These are phyloP conservation scores for Rhizopogon vulgaris DNA, from an alignment of 768 basidiomycete genomes.

Conservation along the genomic window DNA sequence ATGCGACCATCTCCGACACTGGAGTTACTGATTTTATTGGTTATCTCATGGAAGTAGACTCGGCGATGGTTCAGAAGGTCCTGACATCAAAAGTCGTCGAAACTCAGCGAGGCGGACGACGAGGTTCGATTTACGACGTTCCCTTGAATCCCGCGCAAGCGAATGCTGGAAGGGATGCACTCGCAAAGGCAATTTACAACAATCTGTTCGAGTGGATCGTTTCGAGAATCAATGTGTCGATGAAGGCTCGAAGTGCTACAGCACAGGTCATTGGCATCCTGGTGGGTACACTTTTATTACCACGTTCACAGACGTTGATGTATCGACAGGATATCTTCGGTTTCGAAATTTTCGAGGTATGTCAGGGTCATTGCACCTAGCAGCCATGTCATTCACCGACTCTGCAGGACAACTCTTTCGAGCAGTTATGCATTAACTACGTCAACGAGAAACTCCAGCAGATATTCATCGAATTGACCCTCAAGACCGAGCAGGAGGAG, in stretches of 20 bases:
- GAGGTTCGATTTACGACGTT: constrained; percentile 97
- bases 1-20: constrained; percentile 72
- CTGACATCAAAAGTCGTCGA: constrained; percentile 84
- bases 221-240: constrained; percentile 89
- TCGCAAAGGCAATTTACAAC: constrained; percentile 95
- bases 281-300: constrained; percentile 34
- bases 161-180: constrained; percentile 78
- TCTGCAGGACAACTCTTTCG: constrained; percentile 84
- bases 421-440: constrained; percentile 99
- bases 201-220: constrained; percentile 99
- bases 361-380: constrained; percentile 4
- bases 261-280: constrained; percentile 90
- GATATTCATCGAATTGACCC: constrained; percentile 97
- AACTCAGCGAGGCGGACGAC: constrained; percentile 84
- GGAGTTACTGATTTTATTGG: constrained; percentile 93
- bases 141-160: constrained; percentile 93
- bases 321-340: constrained; percentile 85
- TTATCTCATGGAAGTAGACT: constrained; percentile 88
- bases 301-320: neutral
- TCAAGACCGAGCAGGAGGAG: constrained; percentile 99
- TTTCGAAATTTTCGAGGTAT: constrained; percentile 95
- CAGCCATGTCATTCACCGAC: constrained; percentile 2
- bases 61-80: constrained; percentile 76
- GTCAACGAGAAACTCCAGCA: constrained; percentile 99
- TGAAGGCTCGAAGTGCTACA: constrained; percentile 75